Percentiles rank a stretch among this genome's conserved stretches.
phyloP scores from a whole-genome alignment of 352 stramenopile species.

The Pythium inflatum region DNA sequence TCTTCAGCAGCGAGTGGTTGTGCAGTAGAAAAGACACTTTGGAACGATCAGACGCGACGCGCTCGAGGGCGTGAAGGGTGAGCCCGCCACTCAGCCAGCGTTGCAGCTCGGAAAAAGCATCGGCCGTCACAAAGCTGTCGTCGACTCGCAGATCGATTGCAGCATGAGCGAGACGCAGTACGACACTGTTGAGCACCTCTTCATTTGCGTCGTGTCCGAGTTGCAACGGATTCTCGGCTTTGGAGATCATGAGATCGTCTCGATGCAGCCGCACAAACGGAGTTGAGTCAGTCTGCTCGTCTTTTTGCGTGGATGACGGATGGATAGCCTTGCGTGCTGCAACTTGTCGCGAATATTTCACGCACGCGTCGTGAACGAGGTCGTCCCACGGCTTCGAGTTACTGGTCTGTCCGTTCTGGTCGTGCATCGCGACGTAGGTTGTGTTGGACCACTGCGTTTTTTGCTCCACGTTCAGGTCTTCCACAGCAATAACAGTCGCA shows the following conservation, averaged over 20 bases:
- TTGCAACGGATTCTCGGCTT: neutral
- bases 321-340: neutral
- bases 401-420: neutral
- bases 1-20: neutral
- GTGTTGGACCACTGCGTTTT: too few species aligned
- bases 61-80: neutral
- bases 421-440: constrained; percentile 8
- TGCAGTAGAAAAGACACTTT: neutral
- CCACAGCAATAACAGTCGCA: constrained; percentile 20
- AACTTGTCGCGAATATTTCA: neutral
- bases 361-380: neutral
- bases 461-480: too few species aligned
- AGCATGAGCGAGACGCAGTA: neutral
- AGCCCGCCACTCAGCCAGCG: constrained; percentile 13
- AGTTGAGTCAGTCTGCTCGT: neutral
- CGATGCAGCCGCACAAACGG: constrained; percentile 24
- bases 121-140: neutral
- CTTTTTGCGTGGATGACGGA: neutral
- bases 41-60: neutral
- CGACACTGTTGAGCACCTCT: neutral
- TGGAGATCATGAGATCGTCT: constrained; percentile 14
- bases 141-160: neutral
- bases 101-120: neutral
- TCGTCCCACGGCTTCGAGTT: constrained; percentile 3
- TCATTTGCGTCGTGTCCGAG: neutral